A percentile compares a stretch with the other conserved stretches of the same genome.
These are phyloP conservation scores for Aspergillus sergii DNA, from an alignment of 2,329 filamentous ascomycete species.

Conservation along the genomic window DNA sequence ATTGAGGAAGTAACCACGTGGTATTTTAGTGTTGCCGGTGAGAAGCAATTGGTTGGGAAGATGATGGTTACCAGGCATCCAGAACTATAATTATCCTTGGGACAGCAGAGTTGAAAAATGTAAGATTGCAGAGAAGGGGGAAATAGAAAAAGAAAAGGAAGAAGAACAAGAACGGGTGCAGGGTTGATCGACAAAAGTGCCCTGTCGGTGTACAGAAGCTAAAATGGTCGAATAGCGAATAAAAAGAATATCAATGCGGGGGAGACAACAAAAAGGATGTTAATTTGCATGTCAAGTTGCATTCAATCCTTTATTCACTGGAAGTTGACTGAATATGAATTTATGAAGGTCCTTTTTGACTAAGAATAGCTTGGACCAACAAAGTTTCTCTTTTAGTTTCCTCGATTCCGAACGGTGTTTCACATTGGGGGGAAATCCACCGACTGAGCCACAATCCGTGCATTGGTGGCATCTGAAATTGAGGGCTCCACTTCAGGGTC, in stretches of 20 bases:
- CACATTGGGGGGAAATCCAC: not conserved
- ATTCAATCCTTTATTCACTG: not conserved
- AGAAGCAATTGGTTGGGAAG: not conserved
- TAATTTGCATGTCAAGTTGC: not conserved
- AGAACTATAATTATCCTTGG: not conserved
- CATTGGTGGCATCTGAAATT: not conserved
- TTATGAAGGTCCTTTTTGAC: not conserved
- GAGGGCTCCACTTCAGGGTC: not conserved
- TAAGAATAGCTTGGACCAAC: slow-evolving; percentile 4
- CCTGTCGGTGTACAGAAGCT: not conserved
- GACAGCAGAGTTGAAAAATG: not conserved
- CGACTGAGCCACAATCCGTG: not conserved
- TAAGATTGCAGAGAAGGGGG: not conserved
- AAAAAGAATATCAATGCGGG: slow-evolving; percentile 11
- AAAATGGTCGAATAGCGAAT: not conserved
- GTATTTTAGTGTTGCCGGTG: not conserved
- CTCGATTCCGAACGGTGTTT: not conserved
- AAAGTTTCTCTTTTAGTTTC: not conserved
- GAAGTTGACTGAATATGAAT: not conserved
- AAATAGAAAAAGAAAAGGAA: slow-evolving; percentile 3
- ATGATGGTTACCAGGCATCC: slow-evolving; percentile 1
- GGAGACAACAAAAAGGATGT: slow-evolving; percentile 1
- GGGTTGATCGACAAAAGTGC: slow-evolving; percentile 7
- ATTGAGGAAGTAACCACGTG: slow-evolving; percentile 2
- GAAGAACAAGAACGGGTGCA: slow-evolving; percentile 4